Percentiles rank a stretch among this genome's conserved stretches.
phyloP scores from a whole-genome alignment of 495 filamentous ascomycete species.

The Podospora didyma region DNA sequence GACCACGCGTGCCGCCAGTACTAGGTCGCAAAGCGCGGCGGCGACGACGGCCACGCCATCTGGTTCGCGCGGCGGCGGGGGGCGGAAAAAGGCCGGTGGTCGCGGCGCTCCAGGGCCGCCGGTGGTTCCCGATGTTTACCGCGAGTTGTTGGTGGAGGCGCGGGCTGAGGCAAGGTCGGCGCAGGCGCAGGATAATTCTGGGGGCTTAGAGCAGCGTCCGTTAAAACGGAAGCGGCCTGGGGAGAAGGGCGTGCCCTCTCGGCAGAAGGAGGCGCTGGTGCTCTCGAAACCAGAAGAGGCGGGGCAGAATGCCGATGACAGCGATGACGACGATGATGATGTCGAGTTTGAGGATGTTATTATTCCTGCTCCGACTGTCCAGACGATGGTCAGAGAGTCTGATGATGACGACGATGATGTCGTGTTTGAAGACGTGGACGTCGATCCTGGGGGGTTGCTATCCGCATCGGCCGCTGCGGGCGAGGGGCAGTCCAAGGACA shows the following conservation, averaged over 20 bases:
- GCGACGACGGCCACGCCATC: background rate
- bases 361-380: constrained; percentile 21
- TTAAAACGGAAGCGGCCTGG: constrained; percentile 39
- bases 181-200: background rate
- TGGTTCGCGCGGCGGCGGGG: background rate
- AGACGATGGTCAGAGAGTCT: constrained; percentile 23
- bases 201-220: constrained; percentile 23
- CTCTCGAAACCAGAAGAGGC: constrained; percentile 2
- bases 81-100: background rate
- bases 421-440: constrained; percentile 32
- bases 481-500: constrained; percentile 25
- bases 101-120: too few species aligned
- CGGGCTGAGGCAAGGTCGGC: background rate
- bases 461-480: constrained; percentile 17
- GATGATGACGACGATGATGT: constrained; percentile 34
- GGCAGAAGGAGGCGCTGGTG: constrained; percentile 7
- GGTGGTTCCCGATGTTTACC: constrained; percentile 13
- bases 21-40: constrained; percentile 4
- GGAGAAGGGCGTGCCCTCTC: constrained; percentile 31
- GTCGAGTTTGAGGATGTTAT: constrained; percentile 37
- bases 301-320: constrained; percentile 28
- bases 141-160: constrained; percentile 18
- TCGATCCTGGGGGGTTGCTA: constrained; percentile 12
- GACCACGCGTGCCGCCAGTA: constrained; percentile 10
- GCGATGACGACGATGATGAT: constrained; percentile 30